Evolutionary conservation across 192 early-diverging fungal species (phyloP), one percentile per base, ranked within the genome.

Genomic region (Coemansia sp.): DNA sequence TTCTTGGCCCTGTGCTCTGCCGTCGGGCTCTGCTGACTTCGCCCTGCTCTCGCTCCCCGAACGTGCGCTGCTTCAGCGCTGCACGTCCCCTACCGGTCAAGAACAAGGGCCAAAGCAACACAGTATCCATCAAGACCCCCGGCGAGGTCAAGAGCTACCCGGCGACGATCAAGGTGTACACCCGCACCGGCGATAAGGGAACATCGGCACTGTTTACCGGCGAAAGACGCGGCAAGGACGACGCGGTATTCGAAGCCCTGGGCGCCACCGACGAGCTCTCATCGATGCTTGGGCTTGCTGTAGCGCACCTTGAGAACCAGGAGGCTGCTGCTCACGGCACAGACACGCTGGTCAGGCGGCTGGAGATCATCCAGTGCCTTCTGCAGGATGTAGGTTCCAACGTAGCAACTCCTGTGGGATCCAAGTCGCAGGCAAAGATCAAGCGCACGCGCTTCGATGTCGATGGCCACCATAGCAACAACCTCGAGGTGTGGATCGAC

Each of bases 341-440:
- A 0, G 50, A 4, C 22, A 37, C 57, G 47, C 54, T 84, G 13
- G 50, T 72, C 13, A 29, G 67, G 22, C 66, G 56, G 20, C 61
- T 86, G 11, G 71, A 68, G 37, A 68, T 90, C 83, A 90, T 98
- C 55, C 95, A 98, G 85, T 94, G 93, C 65, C 80, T 91, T 27
- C 67, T 98, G 47, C 94, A 94, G 66, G 94, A 96, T 61, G 84
- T 95, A 10, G 88, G 88, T 5, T 93, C 92, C n/a, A 96, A 94
- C 71, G 85, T 95, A 55, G 94, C 95, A 2, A 96, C 94, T 10
- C 94, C 94, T 20, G 70, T 90, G 29, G 72, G 64, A 13, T 66
- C 81, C 3, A 83, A 88, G 13, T 81, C 81, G 41, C 83, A 89
- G 48, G 66, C 56, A 34, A 82, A 85, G 52, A 64, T 91, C 75